Conservation (phyloP, 2,329 filamentous ascomycete genomes). For the Aureobasidium sp. region DNA sequence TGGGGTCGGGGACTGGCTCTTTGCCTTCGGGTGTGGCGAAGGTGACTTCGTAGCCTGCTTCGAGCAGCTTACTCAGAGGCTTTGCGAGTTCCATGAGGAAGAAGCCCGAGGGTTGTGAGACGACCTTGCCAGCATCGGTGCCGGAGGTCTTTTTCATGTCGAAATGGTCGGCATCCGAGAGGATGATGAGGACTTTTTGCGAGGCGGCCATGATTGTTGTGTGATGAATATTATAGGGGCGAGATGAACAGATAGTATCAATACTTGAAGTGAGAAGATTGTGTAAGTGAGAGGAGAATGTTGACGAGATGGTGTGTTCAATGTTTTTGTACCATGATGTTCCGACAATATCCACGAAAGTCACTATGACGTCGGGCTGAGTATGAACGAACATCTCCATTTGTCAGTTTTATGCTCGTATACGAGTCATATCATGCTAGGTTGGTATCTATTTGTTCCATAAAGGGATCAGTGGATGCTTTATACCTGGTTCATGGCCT, state of each 20-base stretch:
- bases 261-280: no score
- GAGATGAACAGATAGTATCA: background rate
- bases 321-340: conserved; percentile 2
- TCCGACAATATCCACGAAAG: background rate
- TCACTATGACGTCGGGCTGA: conserved; percentile 7
- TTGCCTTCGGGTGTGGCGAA: conserved; percentile 41
- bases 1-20: conserved; percentile 37
- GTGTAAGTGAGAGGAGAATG: background rate
- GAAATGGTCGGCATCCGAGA: conserved; percentile 38
- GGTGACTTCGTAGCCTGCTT: conserved; percentile 36
- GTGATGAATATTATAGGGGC: background rate
- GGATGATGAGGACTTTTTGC: conserved; percentile 40
- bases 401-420: background rate
- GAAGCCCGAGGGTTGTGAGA: conserved; percentile 30
- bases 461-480: background rate
- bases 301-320: background rate
- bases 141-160: conserved; percentile 29
- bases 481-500: no score
- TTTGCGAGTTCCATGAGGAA: conserved; percentile 37
- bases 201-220: conserved; percentile 1
- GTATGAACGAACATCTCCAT: background rate
- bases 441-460: no score
- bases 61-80: conserved; percentile 32
- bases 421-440: background rate
- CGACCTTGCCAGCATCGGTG: conserved; percentile 21